phyloP scores from a whole-genome alignment of 2,329 filamentous ascomycete species.

The Nemania abortiva region DNA sequence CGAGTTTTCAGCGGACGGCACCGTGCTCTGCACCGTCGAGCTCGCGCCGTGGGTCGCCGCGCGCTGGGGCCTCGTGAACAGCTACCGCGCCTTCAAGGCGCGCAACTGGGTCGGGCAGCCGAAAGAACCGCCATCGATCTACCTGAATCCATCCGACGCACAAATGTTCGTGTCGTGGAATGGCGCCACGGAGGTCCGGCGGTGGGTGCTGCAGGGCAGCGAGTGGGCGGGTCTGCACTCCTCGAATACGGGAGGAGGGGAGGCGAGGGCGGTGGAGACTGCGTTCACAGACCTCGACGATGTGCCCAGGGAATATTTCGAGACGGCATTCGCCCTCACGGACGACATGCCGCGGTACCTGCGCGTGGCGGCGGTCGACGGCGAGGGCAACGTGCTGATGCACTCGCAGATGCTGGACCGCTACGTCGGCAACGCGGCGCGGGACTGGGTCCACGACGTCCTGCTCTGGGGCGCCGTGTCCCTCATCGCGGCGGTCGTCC shows the following conservation, averaged over 20 bases:
- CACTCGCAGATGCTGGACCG: constrained; percentile 36
- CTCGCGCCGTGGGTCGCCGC: constrained; percentile 56
- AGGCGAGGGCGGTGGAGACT: background rate
- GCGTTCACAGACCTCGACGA: constrained; percentile 29
- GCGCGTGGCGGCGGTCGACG: constrained; percentile 36
- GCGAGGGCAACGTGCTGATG: constrained; percentile 28
- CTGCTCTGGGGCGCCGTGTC: constrained; percentile 5
- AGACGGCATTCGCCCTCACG: constrained; percentile 31
- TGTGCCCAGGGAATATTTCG: constrained; percentile 29
- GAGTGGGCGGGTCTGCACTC: constrained; percentile 33
- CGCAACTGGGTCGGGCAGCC: constrained; percentile 59
- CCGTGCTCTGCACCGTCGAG: constrained; percentile 61
- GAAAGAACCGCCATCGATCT: constrained; percentile 32
- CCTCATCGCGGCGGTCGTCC: background rate
- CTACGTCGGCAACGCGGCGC: constrained; percentile 22
- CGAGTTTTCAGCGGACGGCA: constrained; percentile 60
- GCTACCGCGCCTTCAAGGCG: constrained; percentile 67
- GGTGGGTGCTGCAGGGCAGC: constrained; percentile 41
- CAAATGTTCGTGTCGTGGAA: constrained; percentile 59
- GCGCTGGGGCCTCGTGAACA: constrained; percentile 54
- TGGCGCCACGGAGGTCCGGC: constrained; percentile 57
- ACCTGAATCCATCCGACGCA: constrained; percentile 32
- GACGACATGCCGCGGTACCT: constrained; percentile 39
- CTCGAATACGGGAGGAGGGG: background rate
- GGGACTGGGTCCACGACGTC: constrained; percentile 14